Evolutionary conservation across 495 filamentous ascomycete genomes (phyloP).

Genomic region (Chaetomium cochliodes): DNA sequence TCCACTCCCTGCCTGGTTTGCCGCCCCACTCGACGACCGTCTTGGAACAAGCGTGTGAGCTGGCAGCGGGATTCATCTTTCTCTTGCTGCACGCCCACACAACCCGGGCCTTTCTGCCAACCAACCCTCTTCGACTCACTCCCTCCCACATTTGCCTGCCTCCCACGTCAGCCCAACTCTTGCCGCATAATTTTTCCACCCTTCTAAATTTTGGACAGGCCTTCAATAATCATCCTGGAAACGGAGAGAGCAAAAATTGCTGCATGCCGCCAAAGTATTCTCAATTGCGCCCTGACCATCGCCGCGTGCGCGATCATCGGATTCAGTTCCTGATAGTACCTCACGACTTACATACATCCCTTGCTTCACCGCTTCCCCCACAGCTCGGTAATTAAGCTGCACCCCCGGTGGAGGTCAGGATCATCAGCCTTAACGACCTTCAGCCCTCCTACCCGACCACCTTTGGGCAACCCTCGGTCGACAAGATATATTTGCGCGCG

Average conservation of each 20-base stretch:
- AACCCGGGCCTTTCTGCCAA: conserved; percentile 15
- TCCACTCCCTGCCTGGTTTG: conserved; percentile 26
- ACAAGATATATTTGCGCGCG: neutral
- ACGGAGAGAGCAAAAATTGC: neutral
- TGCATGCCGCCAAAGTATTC: conserved; percentile 12
- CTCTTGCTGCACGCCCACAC: conserved; percentile 23
- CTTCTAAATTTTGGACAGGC: neutral
- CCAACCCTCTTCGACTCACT: conserved; percentile 23
- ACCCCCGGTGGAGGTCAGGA: conserved; percentile 27
- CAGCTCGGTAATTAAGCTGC: conserved; percentile 30
- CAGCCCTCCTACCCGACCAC: neutral
- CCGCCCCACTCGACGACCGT: conserved; percentile 31
- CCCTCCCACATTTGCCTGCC: conserved; percentile 12
- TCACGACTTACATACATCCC: conserved; percentile 17
- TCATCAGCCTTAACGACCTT: conserved; percentile 8
- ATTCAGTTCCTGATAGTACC: conserved; percentile 14
- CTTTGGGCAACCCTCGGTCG: neutral
- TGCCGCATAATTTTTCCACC: conserved; percentile 13
- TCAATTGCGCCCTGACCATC: conserved; percentile 12
- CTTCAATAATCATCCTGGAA: neutral
- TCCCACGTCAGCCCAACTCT: conserved; percentile 11
- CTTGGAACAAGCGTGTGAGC: conserved; percentile 38
- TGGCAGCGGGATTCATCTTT: conserved; percentile 32
- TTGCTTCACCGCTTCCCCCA: conserved; percentile 28
- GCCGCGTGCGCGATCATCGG: conserved; percentile 5